Conservation (phyloP, 2,329 filamentous ascomycete genomes). For the Colletotrichum lini region DNA sequence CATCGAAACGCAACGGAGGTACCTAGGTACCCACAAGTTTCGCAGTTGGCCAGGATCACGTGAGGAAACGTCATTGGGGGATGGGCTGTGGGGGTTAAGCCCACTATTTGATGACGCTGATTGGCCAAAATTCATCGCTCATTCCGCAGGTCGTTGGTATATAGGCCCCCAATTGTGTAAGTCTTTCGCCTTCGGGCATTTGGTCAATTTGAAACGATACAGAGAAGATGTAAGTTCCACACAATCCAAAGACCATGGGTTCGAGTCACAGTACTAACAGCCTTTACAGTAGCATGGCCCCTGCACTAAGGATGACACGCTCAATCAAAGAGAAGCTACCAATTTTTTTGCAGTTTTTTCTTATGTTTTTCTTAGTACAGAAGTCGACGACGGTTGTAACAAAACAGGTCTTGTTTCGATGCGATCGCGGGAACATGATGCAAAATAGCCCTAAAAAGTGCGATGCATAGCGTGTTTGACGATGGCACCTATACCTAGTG, state of each 20-base stretch:
- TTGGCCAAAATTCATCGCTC: fast-evolving
- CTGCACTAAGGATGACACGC: constrained; percentile 96
- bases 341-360: constrained; percentile 54
- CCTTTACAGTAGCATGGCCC: constrained; percentile 77
- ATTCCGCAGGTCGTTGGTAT: fast-evolving
- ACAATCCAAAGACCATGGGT: not conserved
- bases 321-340: constrained; percentile 83
- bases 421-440: not conserved
- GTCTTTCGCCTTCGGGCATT: constrained; percentile 22
- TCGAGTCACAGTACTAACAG: not conserved
- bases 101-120: not conserved
- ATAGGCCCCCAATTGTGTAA: fast-evolving
- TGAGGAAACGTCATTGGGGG: no score
- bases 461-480: not conserved
- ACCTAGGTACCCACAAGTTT: no score
- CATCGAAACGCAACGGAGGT: no score
- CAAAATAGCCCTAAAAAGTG: not conserved
- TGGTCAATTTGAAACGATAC: constrained; percentile 38
- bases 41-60: no score
- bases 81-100: no score
- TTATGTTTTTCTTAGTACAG: not conserved
- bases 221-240: constrained; percentile 29
- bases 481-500: not conserved
- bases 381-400: not conserved
- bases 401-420: not conserved